Evolutionary conservation across 208 protist species (phyloP).

Genomic region (Wallacemonas sp.): DNA sequence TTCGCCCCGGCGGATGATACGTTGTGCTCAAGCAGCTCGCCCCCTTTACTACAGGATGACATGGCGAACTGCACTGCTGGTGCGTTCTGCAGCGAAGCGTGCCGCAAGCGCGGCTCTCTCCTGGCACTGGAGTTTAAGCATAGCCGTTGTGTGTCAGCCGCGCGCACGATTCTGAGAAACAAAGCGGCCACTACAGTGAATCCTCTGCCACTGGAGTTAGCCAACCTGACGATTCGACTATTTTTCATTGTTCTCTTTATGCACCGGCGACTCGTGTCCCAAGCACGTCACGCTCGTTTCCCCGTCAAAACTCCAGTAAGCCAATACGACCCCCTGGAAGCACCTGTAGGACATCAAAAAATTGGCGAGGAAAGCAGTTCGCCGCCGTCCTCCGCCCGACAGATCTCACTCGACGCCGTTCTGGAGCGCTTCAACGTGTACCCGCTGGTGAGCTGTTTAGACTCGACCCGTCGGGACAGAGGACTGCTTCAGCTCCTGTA

Average conservation of each 20-base stretch:
- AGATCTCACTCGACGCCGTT: constrained; percentile 28
- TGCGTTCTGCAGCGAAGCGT: constrained; percentile 33
- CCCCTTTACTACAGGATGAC: neutral
- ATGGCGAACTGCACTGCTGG: neutral
- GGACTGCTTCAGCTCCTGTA: constrained; percentile 33
- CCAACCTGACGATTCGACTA: constrained; percentile 61
- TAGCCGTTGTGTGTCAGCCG: constrained; percentile 30
- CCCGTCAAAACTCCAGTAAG: neutral
- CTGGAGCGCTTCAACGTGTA: constrained; percentile 35
- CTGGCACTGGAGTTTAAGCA: constrained; percentile 50
- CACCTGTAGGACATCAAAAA: neutral
- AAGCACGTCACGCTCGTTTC: constrained; percentile 20
- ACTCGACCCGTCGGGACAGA: neutral
- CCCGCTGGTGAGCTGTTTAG: constrained; percentile 13
- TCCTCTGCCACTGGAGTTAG: constrained; percentile 55
- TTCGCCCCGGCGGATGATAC: constrained; percentile 22
- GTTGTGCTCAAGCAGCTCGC: constrained; percentile 7
- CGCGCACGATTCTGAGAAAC: constrained; percentile 37
- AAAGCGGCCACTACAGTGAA: constrained; percentile 36
- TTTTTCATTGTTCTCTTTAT: constrained; percentile 72
- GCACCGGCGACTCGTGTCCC: constrained; percentile 44
- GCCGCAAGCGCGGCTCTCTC: constrained; percentile 37
- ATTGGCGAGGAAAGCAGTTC: neutral
- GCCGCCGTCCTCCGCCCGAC: constrained; percentile 20
- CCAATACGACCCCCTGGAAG: neutral